Evolutionary conservation across 257 asterid species (phyloP).

Genomic region (Gentiana macrophylla): DNA sequence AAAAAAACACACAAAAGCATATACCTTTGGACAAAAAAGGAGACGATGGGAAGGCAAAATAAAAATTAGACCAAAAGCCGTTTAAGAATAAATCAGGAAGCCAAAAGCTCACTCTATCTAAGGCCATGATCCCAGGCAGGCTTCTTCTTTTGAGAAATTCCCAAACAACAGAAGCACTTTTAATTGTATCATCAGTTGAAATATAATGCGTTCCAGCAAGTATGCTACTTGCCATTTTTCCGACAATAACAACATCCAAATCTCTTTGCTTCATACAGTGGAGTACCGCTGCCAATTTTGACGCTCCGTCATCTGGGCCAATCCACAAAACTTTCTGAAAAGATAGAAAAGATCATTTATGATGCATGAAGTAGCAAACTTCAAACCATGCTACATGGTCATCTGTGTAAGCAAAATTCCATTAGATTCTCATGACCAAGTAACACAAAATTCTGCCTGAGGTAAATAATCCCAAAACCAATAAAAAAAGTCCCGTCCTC

Average conservation of each 20-base stretch:
- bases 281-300: constrained; percentile 45
- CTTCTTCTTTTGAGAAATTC: constrained; percentile 79
- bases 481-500: not conserved
- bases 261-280: constrained; percentile 29
- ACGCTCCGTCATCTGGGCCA: constrained; percentile 57
- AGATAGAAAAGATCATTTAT: not conserved
- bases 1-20: too few species aligned
- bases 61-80: not conserved
- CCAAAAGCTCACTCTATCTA: constrained; percentile 64
- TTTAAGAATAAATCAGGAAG: constrained; percentile 5
- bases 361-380: not conserved
- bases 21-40: not conserved
- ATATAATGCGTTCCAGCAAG: constrained; percentile 22
- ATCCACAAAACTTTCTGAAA: constrained; percentile 75
- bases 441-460: not conserved
- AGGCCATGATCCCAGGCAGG: constrained; percentile 90
- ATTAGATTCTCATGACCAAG: not conserved
- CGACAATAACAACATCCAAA: constrained; percentile 50
- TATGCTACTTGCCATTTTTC: constrained; percentile 40
- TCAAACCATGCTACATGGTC: not conserved
- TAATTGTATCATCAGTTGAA: constrained; percentile 27
- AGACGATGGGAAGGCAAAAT: not conserved
- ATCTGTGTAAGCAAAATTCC: not conserved
- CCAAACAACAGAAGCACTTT: constrained; percentile 66
- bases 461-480: not conserved